phyloP scores from a whole-genome alignment of 805 yeast genomes.

The Lipomyces chichibuensis region DNA sequence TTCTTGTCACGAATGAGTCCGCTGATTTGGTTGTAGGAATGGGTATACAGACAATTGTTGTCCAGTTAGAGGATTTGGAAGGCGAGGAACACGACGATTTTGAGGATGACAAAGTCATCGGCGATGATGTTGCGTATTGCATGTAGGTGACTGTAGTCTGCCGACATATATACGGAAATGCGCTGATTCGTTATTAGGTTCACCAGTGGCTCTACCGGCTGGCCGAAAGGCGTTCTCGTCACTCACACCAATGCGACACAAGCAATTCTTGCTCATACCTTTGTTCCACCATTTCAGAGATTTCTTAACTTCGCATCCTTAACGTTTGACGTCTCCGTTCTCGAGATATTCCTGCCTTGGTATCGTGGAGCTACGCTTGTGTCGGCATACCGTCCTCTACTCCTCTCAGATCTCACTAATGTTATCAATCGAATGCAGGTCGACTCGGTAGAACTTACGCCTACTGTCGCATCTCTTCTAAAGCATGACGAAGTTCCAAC shows the following conservation, averaged over 20 bases:
- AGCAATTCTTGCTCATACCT: constrained; percentile 35
- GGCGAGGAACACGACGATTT: neutral
- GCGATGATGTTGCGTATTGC: constrained; percentile 30
- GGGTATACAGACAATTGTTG: constrained; percentile 5
- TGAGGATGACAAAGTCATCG: neutral
- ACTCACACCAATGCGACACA: constrained; percentile 35
- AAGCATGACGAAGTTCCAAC: constrained; percentile 19
- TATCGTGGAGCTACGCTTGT: constrained; percentile 28
- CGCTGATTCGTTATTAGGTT: constrained; percentile 37
- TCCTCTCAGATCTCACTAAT: constrained; percentile 29
- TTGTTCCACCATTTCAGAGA: constrained; percentile 32
- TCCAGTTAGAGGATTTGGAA: constrained; percentile 6
- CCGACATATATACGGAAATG: neutral
- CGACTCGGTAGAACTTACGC: constrained; percentile 37
- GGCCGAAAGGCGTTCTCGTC: constrained; percentile 55
- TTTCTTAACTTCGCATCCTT: constrained; percentile 39
- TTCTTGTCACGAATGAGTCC: constrained; percentile 18
- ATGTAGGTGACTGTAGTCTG: constrained; percentile 17
- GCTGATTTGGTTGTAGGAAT: constrained; percentile 8
- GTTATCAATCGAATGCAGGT: constrained; percentile 23
- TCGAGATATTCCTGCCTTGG: constrained; percentile 39
- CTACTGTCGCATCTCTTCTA: constrained; percentile 37
- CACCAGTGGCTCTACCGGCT: constrained; percentile 59
- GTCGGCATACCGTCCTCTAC: constrained; percentile 26
- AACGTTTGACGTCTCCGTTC: constrained; percentile 39